Evolutionary conservation across 2,329 filamentous ascomycete species (phyloP), one percentile per base, ranked within the genome.

Genomic region (Xylogone sp.): DNA sequence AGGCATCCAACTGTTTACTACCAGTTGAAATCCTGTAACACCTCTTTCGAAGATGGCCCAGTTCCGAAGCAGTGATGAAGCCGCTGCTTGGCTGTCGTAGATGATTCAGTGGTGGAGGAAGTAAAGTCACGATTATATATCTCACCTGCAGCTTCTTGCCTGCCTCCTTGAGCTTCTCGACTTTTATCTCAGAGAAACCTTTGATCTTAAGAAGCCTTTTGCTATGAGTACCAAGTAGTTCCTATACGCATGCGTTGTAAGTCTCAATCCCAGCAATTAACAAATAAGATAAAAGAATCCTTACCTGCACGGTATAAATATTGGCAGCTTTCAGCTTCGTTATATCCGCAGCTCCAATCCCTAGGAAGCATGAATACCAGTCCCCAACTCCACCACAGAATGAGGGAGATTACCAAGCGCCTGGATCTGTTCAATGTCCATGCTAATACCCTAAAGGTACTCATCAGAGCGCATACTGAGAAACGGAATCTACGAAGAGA

Each of bases 111-210:
- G 45, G 20, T 24, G 9, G n/a, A 10, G 6, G 16, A 10, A 4
- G 45, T 46, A 49, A 45, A 31, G 48, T 44, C 2, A 2, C 29
- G 21, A 18, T 19, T n/a, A 3, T 50, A 53, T 50, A 49, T 43
- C 63, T 56, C 48, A 67, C 66, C 46, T 62, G 51, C 42, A 68
- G 51, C 48, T 70, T 69, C 53, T 75, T 73, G 49, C 83, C 76
- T 46, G 84, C 84, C 58, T 87, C 84, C 62, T 85, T 87, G 63
- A 87, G 76, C 65, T 87, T 87, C 56, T 87, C 84, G 3, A 87
- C 84, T 65, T 87, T 87, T 62, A 82, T 74, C 63, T 87, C 84
- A 52, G 83, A 86, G 67, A 87, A 86, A 8, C 84, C 84, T 62
- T 85, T 86, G 66, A 87, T 86, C 64, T 82, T 86, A 49, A 82